Evolutionary conservation across 306 rosid genomes (phyloP), one percentile per base, ranked within the genome.

Genomic region (Prinsepia uniflora): DNA sequence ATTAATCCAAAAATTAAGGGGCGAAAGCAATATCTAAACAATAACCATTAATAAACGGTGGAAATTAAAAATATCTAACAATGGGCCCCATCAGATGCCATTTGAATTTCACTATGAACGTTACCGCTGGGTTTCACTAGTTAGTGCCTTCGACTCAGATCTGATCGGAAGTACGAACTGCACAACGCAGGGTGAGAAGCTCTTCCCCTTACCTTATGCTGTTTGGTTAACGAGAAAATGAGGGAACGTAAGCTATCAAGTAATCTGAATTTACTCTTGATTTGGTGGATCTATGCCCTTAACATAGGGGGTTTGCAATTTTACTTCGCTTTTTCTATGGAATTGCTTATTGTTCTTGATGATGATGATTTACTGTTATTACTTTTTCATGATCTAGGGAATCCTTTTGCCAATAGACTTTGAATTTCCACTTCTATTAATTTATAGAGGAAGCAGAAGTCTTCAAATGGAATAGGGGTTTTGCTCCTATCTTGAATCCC

Each of bases 221-320:
- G 66, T 61, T 61, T 61, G 24, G 39, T 61, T 61, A 11, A 11
- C 47, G 66, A 61, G 66, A 61, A 61, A 61, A 39, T 61, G 24
- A 2, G 0, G 47, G 47, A 39, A 39, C 15, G 15, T 40, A n/a
- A 39, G 13, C 6, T 0, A 3, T 20, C 6, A 30, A 58, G 17
- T 13, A n/a, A 11, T 58, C 63, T 58, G 63, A 58, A 5, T 67
- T 67, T 67, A 19, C 71, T n/a, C 48, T 52, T n/a, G 22, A 55
- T 70, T 22, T 12, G 7, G 20, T 12, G 40, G 53, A 55, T 43
- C 74, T 12, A 42, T 17, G 9, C 9, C 47, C 24, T n/a, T 30
- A 46, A 46, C 50, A 4, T 10, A 15, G 55, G 20, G 64, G 18
- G n/a, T 59, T 59, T 30, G 14, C 64, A 59, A 0, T 59, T 20